These are phyloP conservation scores for Argentina anserina DNA, from an alignment of 306 rosid species.

Conservation along the genomic window DNA sequence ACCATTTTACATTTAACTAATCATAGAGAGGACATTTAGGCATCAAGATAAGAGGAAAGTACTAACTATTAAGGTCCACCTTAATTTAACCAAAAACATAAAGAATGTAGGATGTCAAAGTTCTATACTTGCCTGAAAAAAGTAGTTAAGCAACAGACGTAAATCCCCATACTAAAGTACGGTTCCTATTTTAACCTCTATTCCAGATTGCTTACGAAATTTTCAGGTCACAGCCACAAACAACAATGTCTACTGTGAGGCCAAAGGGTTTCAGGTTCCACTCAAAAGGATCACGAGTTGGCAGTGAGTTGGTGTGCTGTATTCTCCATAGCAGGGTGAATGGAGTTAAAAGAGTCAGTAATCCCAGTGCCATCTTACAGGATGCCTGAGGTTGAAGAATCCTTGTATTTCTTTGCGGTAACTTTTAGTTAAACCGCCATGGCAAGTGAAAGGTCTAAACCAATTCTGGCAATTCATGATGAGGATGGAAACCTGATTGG, in stretches of 20 bases:
- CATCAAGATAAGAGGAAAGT: background rate
- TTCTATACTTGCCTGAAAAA: background rate
- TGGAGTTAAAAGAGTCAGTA: background rate
- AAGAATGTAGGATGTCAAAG: background rate
- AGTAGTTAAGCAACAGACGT: too few relatives aligned
- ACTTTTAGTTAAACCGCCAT: too few relatives aligned
- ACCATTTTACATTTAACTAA: background rate
- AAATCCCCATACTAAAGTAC: too few relatives aligned
- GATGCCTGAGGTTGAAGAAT: background rate
- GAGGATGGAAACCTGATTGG: background rate
- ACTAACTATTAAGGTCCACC: background rate
- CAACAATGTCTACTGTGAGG: background rate
- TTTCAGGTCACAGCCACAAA: background rate
- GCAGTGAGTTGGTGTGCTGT: background rate
- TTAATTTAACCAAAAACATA: too few relatives aligned
- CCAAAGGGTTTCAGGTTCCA: background rate
- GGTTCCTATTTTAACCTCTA: too few relatives aligned
- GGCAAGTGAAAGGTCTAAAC: background rate
- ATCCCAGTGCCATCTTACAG: background rate
- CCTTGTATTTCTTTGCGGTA: background rate
- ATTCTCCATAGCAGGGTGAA: background rate
- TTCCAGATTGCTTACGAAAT: background rate
- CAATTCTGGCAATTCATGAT: background rate
- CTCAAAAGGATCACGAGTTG: background rate
- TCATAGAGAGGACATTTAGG: background rate